These are phyloP conservation scores for Ustulina deusta DNA, from an alignment of 2,329 filamentous ascomycete genomes.

Conservation along the genomic window DNA sequence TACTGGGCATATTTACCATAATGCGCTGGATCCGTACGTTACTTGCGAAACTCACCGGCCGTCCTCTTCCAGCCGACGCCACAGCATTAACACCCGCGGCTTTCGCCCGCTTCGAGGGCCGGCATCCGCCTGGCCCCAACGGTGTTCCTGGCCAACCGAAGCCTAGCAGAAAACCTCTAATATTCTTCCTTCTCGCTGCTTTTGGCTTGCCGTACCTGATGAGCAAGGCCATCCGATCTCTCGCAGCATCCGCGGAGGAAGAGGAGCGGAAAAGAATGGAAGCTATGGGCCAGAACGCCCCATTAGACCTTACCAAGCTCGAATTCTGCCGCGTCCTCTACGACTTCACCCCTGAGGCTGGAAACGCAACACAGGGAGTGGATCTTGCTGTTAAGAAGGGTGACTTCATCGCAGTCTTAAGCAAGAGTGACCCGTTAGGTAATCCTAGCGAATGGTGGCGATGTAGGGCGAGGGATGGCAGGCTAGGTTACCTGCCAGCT, in stretches of 20 bases:
- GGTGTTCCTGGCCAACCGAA: slow-evolving; percentile 74
- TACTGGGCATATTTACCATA: slow-evolving; percentile 94
- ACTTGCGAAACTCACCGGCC: slow-evolving; percentile 91
- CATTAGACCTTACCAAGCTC: slow-evolving; percentile 87
- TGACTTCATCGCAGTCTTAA: slow-evolving; percentile 92
- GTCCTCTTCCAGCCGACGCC: slow-evolving; percentile 87
- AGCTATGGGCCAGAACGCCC: slow-evolving; percentile 63
- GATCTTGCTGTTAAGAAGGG: slow-evolving; percentile 95
- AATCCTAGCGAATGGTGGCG: slow-evolving; percentile 98
- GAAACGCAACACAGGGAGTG: slow-evolving; percentile 72
- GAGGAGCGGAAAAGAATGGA: slow-evolving; percentile 75
- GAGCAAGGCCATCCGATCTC: slow-evolving; percentile 90
- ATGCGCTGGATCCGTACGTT: slow-evolving; percentile 95
- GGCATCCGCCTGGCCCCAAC: slow-evolving; percentile 64
- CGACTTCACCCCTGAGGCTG: slow-evolving; percentile 87
- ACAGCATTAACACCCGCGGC: slow-evolving; percentile 88
- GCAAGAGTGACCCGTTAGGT: slow-evolving; percentile 91
- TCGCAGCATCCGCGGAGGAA: slow-evolving; percentile 87
- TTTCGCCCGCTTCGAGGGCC: slow-evolving; percentile 89
- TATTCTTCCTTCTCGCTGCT: slow-evolving; percentile 94
- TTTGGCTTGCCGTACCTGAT: slow-evolving; percentile 97
- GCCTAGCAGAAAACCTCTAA: slow-evolving; percentile 92
- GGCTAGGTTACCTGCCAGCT: slow-evolving; percentile 90
- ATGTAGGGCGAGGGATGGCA: slow-evolving; percentile 88
- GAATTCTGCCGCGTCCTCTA: slow-evolving; percentile 96